Percentiles rank a stretch among this genome's conserved stretches.
phyloP scores from a whole-genome alignment of 2,329 filamentous ascomycete genomes.

The Colletotrichum phormii region DNA sequence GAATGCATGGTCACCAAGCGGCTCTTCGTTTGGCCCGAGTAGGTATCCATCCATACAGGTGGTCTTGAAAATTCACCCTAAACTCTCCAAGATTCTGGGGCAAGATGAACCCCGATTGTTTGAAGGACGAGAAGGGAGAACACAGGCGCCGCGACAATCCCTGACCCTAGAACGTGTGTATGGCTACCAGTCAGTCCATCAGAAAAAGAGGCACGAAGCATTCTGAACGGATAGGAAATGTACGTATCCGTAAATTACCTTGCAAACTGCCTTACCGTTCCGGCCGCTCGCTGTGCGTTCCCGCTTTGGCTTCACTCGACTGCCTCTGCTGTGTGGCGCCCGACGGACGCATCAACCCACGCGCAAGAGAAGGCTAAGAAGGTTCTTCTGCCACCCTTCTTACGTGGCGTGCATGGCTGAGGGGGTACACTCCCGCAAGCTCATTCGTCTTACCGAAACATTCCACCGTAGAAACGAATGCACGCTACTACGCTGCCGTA shows the following conservation, averaged over 20 bases:
- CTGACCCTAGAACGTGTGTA: not conserved
- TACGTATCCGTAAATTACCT: not conserved
- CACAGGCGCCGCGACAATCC: not conserved
- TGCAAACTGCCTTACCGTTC: not conserved
- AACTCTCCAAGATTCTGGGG: not conserved
- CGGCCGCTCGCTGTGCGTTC: not conserved
- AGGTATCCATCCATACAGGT: not conserved
- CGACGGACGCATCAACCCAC: not conserved
- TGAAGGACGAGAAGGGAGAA: not conserved
- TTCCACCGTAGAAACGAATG: not conserved
- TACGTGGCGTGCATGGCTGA: not conserved
- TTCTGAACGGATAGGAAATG: no score
- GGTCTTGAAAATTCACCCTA: not conserved
- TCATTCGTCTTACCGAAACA: not conserved
- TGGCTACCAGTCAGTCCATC: no score
- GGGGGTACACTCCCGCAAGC: not conserved
- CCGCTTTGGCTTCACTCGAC: not conserved
- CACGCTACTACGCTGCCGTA: not conserved
- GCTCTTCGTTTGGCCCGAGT: not conserved
- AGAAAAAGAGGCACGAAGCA: not conserved
- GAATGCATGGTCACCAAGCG: not conserved
- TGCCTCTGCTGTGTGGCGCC: not conserved
- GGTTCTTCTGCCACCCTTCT: slow-evolving; percentile 3
- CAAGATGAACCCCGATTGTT: not conserved
- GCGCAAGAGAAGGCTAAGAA: not conserved